Base-by-base conservation (phyloP, 1,284 basidiomycete species). In the Ceratobasidium sp. region DNA sequence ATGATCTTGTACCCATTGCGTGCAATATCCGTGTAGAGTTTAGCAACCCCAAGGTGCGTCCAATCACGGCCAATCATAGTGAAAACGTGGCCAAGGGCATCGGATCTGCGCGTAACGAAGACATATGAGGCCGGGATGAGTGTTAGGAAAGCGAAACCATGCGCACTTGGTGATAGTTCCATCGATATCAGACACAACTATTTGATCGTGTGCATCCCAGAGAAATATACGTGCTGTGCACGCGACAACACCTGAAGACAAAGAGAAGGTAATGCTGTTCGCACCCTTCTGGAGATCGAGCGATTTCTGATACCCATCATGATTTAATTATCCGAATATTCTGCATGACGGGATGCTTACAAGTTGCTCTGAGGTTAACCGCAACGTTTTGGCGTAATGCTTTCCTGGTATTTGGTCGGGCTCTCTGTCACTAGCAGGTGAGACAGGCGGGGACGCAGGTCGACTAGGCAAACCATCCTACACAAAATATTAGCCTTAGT, bases 41-140 rank as follows among this genome's bases (percentile, higher is more conserved):
- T 99, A 6, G 98, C 98, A 23, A 99, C 97, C 20, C 98, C 98
- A 20, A 96, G 88, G 84, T 99, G 98, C 3, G 98, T 99, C 98
- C 98, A 99, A 85, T 99, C 98, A n/a, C 97, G 91, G 4, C 98
- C 98, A 81, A 99, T 98, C 90, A 99, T 97, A 3, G 97, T 97
- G 83, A 98, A 98, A 68, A 99, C 93, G 84, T 99, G 98, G 0
- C 98, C 98, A 2, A 99, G 87, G 0, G 96, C 98, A 85, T 99
- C 98, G 1, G 97, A 99, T 84, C 95, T 97, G 81, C 44, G 61
- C 73, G 62, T 28, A 50, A 54, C 80, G 38, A 0, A 77, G 48
- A 50, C 64, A 77, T 66, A 52, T 77, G 44, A 33, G 59, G 74
- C 68, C 76, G 50, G 5, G 61, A 78, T 26, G 12, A 52, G 17